Conservation (phyloP, 169 alveolate genomes). For the Theileria sp. region DNA sequence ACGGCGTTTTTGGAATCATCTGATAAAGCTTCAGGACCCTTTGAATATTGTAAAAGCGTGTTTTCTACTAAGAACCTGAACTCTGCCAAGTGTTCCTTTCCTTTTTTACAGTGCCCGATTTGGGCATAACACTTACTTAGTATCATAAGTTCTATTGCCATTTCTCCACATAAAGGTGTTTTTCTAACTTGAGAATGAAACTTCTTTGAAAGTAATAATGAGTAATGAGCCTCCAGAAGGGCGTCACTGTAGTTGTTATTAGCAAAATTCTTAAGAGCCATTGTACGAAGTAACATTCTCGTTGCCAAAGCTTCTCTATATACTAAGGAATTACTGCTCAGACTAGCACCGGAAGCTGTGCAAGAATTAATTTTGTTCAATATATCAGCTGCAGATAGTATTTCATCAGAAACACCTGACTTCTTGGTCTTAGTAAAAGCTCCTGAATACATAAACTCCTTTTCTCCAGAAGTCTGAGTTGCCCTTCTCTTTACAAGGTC, state of each 20-base stretch:
- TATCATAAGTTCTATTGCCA: slow-evolving; percentile 81
- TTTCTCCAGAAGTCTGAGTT: slow-evolving; percentile 56
- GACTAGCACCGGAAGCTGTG: slow-evolving; percentile 7
- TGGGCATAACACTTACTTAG: slow-evolving; percentile 81
- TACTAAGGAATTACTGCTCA: slow-evolving; percentile 10
- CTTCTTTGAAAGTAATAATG: slow-evolving; percentile 61
- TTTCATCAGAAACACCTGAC: slow-evolving; percentile 41
- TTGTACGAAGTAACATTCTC: slow-evolving; percentile 55
- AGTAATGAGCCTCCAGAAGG: slow-evolving; percentile 58
- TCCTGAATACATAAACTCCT: slow-evolving; percentile 43
- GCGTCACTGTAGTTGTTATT: slow-evolving; percentile 58
- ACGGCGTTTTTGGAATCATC: slow-evolving; percentile 25
- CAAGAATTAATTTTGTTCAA: slow-evolving; percentile 45
- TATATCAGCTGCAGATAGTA: slow-evolving; percentile 49
- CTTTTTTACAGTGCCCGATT: slow-evolving; percentile 72
- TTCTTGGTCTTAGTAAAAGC: slow-evolving; percentile 16
- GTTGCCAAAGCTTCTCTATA: slow-evolving; percentile 68
- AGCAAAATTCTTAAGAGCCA: slow-evolving; percentile 60
- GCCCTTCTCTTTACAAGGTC: slow-evolving; percentile 61
- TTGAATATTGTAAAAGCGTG: slow-evolving; percentile 71
- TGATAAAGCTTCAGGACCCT: neutral
- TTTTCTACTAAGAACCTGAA: slow-evolving; percentile 78
- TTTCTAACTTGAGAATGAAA: slow-evolving; percentile 54
- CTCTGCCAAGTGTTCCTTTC: slow-evolving; percentile 73
- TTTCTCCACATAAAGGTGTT: slow-evolving; percentile 67